phyloP scores from a whole-genome alignment of 2,329 filamentous ascomycete species.

The Alternaria sp. region DNA sequence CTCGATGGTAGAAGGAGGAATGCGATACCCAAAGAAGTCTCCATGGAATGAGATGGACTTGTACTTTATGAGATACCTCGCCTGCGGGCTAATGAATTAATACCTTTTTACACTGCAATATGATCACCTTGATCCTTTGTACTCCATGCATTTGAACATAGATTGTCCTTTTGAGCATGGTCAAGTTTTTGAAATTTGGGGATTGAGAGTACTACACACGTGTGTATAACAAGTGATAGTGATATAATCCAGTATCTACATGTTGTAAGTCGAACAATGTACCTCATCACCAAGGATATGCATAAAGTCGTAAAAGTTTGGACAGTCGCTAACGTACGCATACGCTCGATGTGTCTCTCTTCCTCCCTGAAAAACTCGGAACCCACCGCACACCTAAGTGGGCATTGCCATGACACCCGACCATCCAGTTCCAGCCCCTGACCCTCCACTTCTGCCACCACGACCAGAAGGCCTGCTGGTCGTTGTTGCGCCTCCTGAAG shows the following conservation, averaged over 20 bases:
- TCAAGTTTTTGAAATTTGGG: not conserved
- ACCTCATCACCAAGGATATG: not conserved
- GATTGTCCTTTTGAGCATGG: not conserved
- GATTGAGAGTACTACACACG: not conserved
- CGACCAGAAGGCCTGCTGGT: constrained; percentile 19
- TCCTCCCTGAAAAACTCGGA: not conserved
- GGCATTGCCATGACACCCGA: constrained; percentile 40
- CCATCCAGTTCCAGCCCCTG: constrained; percentile 19
- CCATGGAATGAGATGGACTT: constrained; percentile 22
- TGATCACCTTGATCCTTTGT: not conserved
- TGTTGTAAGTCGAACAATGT: not conserved
- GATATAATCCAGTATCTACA: not conserved
- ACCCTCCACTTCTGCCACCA: constrained; percentile 18
- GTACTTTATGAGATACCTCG: constrained; percentile 31
- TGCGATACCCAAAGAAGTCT: constrained; percentile 1
- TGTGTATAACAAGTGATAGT: not conserved
- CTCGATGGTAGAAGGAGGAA: constrained; percentile 1
- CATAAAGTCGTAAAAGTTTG: not conserved
- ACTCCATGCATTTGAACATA: not conserved
- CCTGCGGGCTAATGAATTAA: constrained; percentile 26
- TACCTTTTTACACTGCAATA: not conserved
- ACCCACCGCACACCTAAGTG: constrained; percentile 22
- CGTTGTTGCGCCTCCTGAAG: constrained; percentile 16
- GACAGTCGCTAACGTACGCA: not conserved
- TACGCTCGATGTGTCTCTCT: not conserved